Base-by-base conservation (phyloP, 2,329 filamentous ascomycete genomes). In the Colletotrichum costaricense region DNA sequence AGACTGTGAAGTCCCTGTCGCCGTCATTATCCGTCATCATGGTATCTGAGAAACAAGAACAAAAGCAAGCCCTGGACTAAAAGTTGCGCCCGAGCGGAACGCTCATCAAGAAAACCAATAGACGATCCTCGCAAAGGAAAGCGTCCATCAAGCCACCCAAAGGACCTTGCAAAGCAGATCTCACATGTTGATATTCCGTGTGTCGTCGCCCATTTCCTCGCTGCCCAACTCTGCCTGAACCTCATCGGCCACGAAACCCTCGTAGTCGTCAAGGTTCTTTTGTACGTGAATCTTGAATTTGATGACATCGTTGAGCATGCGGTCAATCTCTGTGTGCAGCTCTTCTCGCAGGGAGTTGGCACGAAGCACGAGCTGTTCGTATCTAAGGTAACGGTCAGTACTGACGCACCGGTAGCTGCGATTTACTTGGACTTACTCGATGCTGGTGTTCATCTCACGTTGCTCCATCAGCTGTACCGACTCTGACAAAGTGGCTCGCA, bases 201-300 rank as follows among this genome's bases (percentile, higher is more conserved):
- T 89, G 83, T 91, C 88, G 75, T 90, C 87, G 68, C 79, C 80
- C 78, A 81, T 79, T 75, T 91, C 89, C 49, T 93, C 92, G 54
- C 88, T 90, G n/a, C 91, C 91, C 26, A 95, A 85, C 83, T 95
- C 93, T 80, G 92, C 91, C 85, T 97, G 94, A n/a, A 98, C 92
- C 84, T 98, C 96, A 76, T 97, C 94, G 2, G 94, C 93, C 7
- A 98, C 95, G 80, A 98, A 98, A 69, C 92, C 92, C 84, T 99
- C 97, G 82, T 98, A 98, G 79, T 97, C 94, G 81, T 98, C 96
- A 67, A 99, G 86, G 72, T 92, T 93, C 85, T 95, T 95, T 83
- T 99, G 97, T 64, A 99, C 88, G 80, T 98, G 95, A 76, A 99
- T 94, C 86, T 99, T 99, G 90, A 99, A 98, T 80, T 97, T 95